Evolutionary conservation across 768 basidiomycete genomes (phyloP), one percentile per base, ranked within the genome.

Genomic region (Mycena venus): DNA sequence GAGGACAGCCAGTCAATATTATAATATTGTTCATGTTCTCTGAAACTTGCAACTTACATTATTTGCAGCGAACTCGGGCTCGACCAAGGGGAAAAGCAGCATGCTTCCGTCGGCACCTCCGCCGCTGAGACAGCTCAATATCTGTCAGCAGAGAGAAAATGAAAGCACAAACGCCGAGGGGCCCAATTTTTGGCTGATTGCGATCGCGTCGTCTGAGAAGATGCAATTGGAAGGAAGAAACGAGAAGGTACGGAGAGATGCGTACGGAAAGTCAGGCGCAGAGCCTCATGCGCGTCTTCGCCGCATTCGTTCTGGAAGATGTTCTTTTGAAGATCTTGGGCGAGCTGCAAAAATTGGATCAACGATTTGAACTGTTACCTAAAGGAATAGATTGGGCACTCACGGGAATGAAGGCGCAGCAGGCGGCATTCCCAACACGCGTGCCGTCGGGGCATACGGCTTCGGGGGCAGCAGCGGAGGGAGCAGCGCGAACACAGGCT

Each of bases 281-380:
- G 15, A 15, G 29, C 27, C 19, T 67, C 65, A 36, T 67, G 65
- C 10, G 65, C 47, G 23, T 67, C 65, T 25, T 67, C 65, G 10
- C 65, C 65, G 25, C 65, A 67, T 27, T 67, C 65, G n/a, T 67
- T 67, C 25, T 67, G 53, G 55, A 67, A 67, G 65, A 67, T 5
- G 36, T 17, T 67, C 38, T 55, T 38, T 44, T 67, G 65, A 3
- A 67, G 38, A 31, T 67, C 65, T 14, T 67, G 1, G 8, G 65
- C 53, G 9, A 67, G 65, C 65, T 67, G 21, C 17, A 15, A 14
- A 11, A 34, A 12, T 1, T 11, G 31, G 15, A 17, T 1, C 8
- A 19, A 17, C 31, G n/a, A 34, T 23, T 49, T 49, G 21, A 4
- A 23, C 47, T 23, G 9, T 23, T 10, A 21, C 9, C 8, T 6